phyloP scores from a whole-genome alignment of 495 filamentous ascomycete genomes.

The Bryoglossum gracile region DNA sequence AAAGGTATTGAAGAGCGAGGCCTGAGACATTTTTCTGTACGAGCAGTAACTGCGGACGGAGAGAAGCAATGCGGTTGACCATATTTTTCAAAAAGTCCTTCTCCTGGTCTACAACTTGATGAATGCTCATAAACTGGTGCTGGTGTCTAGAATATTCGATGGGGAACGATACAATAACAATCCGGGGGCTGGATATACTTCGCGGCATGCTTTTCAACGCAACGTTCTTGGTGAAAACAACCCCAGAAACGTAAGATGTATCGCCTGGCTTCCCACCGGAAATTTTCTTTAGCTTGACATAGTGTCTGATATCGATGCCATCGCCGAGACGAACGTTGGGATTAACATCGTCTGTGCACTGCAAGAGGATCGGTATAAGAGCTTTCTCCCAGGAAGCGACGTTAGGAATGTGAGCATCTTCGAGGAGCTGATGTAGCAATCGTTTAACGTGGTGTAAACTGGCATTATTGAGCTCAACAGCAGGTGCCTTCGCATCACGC shows the following conservation, averaged over 20 bases:
- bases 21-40: slow-evolving; percentile 89
- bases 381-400: slow-evolving; percentile 80
- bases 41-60: slow-evolving; percentile 77
- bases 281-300: slow-evolving; percentile 95
- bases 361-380: slow-evolving; percentile 81
- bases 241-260: slow-evolving; percentile 87
- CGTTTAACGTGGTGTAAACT: slow-evolving; percentile 83
- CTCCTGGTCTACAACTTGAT: slow-evolving; percentile 95
- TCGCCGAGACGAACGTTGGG: slow-evolving; percentile 84
- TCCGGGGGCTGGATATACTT: slow-evolving; percentile 73
- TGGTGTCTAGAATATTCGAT: slow-evolving; percentile 90
- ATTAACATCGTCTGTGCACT: slow-evolving; percentile 90
- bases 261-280: slow-evolving; percentile 84
- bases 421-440: slow-evolving; percentile 74
- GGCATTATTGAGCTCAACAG: slow-evolving; percentile 74
- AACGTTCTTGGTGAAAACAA: slow-evolving; percentile 95
- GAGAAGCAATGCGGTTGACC: slow-evolving; percentile 80
- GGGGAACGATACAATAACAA: slow-evolving; percentile 89
- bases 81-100: slow-evolving; percentile 90
- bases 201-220: slow-evolving; percentile 94
- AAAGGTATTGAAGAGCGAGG: slow-evolving; percentile 77
- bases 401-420: slow-evolving; percentile 67
- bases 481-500: slow-evolving; percentile 64
- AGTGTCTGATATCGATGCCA: slow-evolving; percentile 97
- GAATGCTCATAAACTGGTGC: slow-evolving; percentile 96